phyloP scores from a whole-genome alignment of 106 monocot species.

The Apostasia shenzhenica region DNA sequence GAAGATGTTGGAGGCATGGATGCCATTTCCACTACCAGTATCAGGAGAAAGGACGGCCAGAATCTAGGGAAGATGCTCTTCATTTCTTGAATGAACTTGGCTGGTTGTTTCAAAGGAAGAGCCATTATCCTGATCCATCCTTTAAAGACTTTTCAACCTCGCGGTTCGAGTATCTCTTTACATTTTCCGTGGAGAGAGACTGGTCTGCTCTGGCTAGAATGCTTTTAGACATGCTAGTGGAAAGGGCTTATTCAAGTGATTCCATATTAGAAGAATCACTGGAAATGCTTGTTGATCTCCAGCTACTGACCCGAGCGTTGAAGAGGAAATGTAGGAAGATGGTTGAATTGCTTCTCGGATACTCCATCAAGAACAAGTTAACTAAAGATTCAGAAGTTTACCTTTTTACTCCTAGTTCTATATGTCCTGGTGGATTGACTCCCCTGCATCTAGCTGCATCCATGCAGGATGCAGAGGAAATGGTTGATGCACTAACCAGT shows the following conservation, averaged over 20 bases:
- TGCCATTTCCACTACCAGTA: slow-evolving; percentile 16
- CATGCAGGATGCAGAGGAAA: slow-evolving; percentile 48
- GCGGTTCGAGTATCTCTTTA: slow-evolving; percentile 69
- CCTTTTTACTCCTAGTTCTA: slow-evolving; percentile 55
- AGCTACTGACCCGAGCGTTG: slow-evolving; percentile 78
- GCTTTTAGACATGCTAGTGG: slow-evolving; percentile 61
- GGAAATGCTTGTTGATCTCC: slow-evolving; percentile 64
- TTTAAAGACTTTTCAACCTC: slow-evolving; percentile 40
- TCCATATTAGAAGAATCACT: slow-evolving; percentile 42
- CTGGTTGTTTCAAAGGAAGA: slow-evolving; percentile 81
- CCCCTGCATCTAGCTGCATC: slow-evolving; percentile 92
- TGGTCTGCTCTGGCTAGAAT: slow-evolving; percentile 52
- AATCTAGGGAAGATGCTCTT: slow-evolving; percentile 51
- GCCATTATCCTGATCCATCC: neutral
- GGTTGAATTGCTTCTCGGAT: slow-evolving; percentile 76
- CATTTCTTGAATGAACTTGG: slow-evolving; percentile 94
- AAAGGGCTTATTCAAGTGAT: slow-evolving; percentile 34
- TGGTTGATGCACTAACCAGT: slow-evolving; percentile 74
- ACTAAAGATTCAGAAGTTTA: slow-evolving; percentile 26
- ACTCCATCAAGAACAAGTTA: slow-evolving; percentile 13
- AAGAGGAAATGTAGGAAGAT: slow-evolving; percentile 78
- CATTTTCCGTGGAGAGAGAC: slow-evolving; percentile 77
- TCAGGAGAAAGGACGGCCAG: slow-evolving; percentile 20
- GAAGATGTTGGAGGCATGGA: slow-evolving; percentile 26
- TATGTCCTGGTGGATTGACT: slow-evolving; percentile 70